Percentiles rank a stretch among this genome's conserved stretches.
These are phyloP conservation scores for Apophysomyces variabilis DNA, from an alignment of 371 early-diverging fungal genomes.

Conservation along the genomic window DNA sequence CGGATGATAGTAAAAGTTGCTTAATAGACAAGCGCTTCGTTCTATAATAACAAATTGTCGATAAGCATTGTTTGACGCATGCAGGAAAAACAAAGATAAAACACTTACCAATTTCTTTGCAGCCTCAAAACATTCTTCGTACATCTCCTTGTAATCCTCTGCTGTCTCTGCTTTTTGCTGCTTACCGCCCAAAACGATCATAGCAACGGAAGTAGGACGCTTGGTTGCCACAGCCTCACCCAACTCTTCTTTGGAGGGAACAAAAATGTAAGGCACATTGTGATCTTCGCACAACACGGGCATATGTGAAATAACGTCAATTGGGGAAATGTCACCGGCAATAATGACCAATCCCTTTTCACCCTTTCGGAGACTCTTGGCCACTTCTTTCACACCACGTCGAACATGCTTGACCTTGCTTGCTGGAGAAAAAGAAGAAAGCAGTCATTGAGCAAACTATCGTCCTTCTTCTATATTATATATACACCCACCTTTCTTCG, in stretches of 20 bases:
- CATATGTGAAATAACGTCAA: slow-evolving; percentile 97
- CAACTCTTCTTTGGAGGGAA: slow-evolving; percentile 92
- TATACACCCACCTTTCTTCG: slow-evolving; percentile 81
- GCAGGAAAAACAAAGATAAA: background rate
- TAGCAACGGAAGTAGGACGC: slow-evolving; percentile 92
- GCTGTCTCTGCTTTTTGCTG: slow-evolving; percentile 68
- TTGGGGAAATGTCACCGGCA: slow-evolving; percentile 96
- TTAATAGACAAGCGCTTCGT: slow-evolving; percentile 20
- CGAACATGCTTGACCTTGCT: slow-evolving; percentile 89
- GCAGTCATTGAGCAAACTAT: background rate
- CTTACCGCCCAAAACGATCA: slow-evolving; percentile 86
- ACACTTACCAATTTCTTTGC: slow-evolving; percentile 70
- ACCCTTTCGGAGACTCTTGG: slow-evolving; percentile 94
- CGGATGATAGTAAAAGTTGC: background rate
- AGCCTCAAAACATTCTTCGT: slow-evolving; percentile 73
- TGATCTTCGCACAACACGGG: slow-evolving; percentile 98
- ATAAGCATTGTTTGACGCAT: background rate
- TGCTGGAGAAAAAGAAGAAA: slow-evolving; percentile 56
- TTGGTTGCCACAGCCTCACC: slow-evolving; percentile 92
- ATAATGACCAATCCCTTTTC: slow-evolving; percentile 94
- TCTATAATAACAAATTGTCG: background rate
- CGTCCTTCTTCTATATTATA: background rate
- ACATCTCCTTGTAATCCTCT: slow-evolving; percentile 84
- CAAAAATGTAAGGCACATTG: slow-evolving; percentile 87
- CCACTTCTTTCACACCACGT: slow-evolving; percentile 98